Base-by-base conservation (phyloP, 345 rosid genomes). In the Citrus trifoliata region DNA sequence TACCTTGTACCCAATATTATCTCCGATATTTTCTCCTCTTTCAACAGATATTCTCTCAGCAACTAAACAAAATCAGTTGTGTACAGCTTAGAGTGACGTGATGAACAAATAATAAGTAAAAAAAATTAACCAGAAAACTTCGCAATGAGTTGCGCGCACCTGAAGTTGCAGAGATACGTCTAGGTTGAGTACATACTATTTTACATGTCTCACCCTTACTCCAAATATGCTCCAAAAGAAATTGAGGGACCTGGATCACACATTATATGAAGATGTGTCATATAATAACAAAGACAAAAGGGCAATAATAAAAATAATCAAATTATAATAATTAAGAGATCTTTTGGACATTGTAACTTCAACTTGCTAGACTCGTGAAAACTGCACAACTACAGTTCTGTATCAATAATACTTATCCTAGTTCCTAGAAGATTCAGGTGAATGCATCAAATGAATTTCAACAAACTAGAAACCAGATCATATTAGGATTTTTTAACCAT, bases 121-220 rank as follows among this genome's bases (percentile, higher is more conserved):
- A 75, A 46, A 75, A 48, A 56, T 73, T 25, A 35, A 33, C 70
- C 37, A 70, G 21, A 62, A 65, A 60, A 63, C 24, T 28, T n/a
- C 62, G 35, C 3, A 76, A 66, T 67, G 38, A 77, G 76, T 27
- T 76, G 59, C 12, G 40, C 71, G 4, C 66, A 95, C 99, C 98
- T 84, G 99, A 95, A 76, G 83, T 93, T 27, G 99, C 98, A 24
- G 98, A 95, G 82, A 95, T 92, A 81, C 99, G 97, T 72, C 99
- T 97, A 79, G 99, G 99, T 85, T 95, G 99, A 75, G 99, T 91
- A 84, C 99, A 95, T 18, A 95, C 80, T 81, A 95, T 92, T 87
- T 95, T 95, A 81, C 99, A 95, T 8, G 87, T 82, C 82, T 91
- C 88, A 19, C 92, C 87, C 82, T 85, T 89, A 77, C 84, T 89